These are phyloP conservation scores for Pichia thaimueangensis DNA, from an alignment of 805 yeast species.

Conservation along the genomic window DNA sequence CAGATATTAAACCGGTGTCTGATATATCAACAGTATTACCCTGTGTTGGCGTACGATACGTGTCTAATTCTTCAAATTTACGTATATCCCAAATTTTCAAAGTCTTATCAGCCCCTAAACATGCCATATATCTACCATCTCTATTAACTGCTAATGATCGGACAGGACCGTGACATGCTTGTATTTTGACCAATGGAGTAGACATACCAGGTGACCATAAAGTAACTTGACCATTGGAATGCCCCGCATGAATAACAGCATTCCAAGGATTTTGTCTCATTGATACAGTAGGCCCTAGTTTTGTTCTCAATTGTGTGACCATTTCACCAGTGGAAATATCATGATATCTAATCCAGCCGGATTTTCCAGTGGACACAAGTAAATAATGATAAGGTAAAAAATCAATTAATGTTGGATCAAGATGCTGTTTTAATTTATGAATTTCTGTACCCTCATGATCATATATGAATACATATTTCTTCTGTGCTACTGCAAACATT, in stretches of 20 bases:
- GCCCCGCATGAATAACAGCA: conserved; percentile 91
- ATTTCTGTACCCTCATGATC: conserved; percentile 88
- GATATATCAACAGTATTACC: conserved; percentile 75
- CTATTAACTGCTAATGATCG: conserved; percentile 81
- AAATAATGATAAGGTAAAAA: conserved; percentile 91
- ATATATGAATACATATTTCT: conserved; percentile 86
- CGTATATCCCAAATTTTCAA: conserved; percentile 93
- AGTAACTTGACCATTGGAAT: conserved; percentile 85
- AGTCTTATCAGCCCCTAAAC: conserved; percentile 78
- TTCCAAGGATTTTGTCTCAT: conserved; percentile 94
- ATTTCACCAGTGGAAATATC: conserved; percentile 90
- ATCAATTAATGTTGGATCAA: conserved; percentile 76
- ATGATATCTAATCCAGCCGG: conserved; percentile 86
- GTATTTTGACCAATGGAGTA: conserved; percentile 76
- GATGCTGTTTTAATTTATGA: conserved; percentile 85
- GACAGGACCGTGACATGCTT: conserved; percentile 81
- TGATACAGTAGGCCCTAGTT: conserved; percentile 82
- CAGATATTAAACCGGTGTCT: conserved; percentile 79
- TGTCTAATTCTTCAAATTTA: conserved; percentile 66
- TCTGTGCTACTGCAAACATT: conserved; percentile 94
- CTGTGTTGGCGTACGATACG: conserved; percentile 75
- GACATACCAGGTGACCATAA: conserved; percentile 90
- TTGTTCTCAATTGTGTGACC: conserved; percentile 79
- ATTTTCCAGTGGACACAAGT: conserved; percentile 80
- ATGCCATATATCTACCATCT: conserved; percentile 91